Conservation (phyloP, 768 basidiomycete species). For the Boletus vermiculosoides region DNA sequence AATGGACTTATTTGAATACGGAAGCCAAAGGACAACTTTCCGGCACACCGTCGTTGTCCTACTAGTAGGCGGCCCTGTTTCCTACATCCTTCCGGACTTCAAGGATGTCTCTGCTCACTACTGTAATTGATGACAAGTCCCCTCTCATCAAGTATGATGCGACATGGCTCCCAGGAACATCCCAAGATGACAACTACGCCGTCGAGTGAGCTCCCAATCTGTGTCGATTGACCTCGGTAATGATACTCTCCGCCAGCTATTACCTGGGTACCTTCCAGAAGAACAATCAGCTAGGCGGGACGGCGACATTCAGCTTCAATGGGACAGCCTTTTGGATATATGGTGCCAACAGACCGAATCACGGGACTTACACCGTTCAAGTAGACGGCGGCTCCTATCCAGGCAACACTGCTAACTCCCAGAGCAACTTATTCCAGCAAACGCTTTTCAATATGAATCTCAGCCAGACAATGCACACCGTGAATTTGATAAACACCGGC, state of each 20-base stretch:
- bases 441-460: conserved; percentile 38
- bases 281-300: conserved; percentile 33
- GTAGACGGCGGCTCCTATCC: conserved; percentile 37
- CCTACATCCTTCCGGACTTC: too few relatives aligned
- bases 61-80: too few relatives aligned
- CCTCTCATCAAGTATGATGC: conserved; percentile 29
- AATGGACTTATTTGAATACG: too few relatives aligned
- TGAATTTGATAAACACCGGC: conserved; percentile 34
- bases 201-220: conserved; percentile 13
- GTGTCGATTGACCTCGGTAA: neutral
- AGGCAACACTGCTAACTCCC: too few relatives aligned
- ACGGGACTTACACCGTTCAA: conserved; percentile 45
- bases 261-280: conserved; percentile 40
- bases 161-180: conserved; percentile 24
- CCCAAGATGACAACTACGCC: conserved; percentile 14
- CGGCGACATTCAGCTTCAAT: conserved; percentile 45
- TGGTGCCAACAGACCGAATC: conserved; percentile 48
- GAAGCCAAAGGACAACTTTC: too few relatives aligned
- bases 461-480: conserved; percentile 35
- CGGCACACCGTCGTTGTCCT: too few relatives aligned
- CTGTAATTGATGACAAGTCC: conserved; percentile 31
- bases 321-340: conserved; percentile 49
- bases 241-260: conserved; percentile 26
- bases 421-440: conserved; percentile 36
- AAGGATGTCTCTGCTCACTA: conserved; percentile 26